Conservation (phyloP, 129 eudicot genomes). For the Chrysanthemum makinoi region DNA sequence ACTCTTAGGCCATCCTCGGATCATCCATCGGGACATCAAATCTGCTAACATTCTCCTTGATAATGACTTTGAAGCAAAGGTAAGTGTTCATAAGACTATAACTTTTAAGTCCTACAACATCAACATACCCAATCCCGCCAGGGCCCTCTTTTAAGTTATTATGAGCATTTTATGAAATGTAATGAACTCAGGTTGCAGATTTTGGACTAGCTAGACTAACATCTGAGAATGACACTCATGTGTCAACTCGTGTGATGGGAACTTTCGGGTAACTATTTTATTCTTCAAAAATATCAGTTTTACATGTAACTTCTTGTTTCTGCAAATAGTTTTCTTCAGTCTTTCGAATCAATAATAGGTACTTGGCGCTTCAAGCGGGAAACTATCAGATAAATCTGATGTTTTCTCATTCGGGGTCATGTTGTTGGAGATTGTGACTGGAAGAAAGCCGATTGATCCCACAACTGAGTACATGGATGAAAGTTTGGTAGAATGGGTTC, state of each 20-base stretch:
- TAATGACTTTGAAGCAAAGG: slow-evolving; percentile 81
- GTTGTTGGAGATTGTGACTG: slow-evolving; percentile 87
- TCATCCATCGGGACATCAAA: slow-evolving; percentile 94
- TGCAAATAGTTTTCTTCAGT: slow-evolving; percentile 11
- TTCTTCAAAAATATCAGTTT: background rate
- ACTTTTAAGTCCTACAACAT: background rate
- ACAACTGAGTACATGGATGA: slow-evolving; percentile 53
- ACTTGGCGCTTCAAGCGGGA: slow-evolving; percentile 97
- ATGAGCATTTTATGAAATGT: slow-evolving; percentile 1
- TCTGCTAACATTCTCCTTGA: slow-evolving; percentile 90
- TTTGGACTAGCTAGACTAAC: slow-evolving; percentile 94
- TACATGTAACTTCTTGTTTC: slow-evolving; percentile 5
- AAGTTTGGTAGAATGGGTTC: slow-evolving; percentile 93
- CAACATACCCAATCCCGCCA: no score
- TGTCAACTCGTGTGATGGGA: slow-evolving; percentile 98
- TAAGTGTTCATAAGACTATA: slow-evolving; percentile 20
- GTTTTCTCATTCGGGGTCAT: slow-evolving; percentile 94
- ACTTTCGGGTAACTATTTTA: slow-evolving; percentile 73
- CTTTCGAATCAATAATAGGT: slow-evolving; percentile 43
- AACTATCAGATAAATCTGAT: slow-evolving; percentile 87
- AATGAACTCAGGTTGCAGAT: slow-evolving; percentile 75
- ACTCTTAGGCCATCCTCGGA: slow-evolving; percentile 67
- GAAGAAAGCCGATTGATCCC: slow-evolving; percentile 73
- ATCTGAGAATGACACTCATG: slow-evolving; percentile 74
- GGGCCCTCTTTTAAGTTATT: slow-evolving; percentile 2